Evolutionary conservation across 164 flowering plant genomes (phyloP), one percentile per base, ranked within the genome.

Genomic region (Sedum album): DNA sequence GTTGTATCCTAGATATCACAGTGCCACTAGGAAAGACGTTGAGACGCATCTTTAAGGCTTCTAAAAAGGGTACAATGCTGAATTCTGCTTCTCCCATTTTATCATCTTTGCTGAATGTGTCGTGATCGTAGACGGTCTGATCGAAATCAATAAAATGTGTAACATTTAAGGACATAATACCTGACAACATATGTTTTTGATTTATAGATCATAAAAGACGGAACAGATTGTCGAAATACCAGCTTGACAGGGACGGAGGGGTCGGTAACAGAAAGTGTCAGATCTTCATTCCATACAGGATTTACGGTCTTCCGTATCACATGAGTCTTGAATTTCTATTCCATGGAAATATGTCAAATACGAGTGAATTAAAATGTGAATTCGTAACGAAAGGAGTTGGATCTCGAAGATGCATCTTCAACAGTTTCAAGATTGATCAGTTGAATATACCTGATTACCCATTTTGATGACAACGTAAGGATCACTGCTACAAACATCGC

Each of bases 51-150:
- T 70, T 81, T n/a, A 81, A 71, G 7, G 82, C 88, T 68, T 87
- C 90, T 7, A 86, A 5, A 36, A 86, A 79, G 0, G 81, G 77
- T n/a, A 57, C 49, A 23, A 91, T 82, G 61, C 82, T 81, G 30
- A 91, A 79, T 66, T 85, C 90, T 2, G 91, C 90, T 20, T 85
- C 89, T 14, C 96, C 96, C 94, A 90, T 90, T 73, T 75, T 79
- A 78, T 90, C 96, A 70, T 91, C 95, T 9, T 51, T 67, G 46
- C 71, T 78, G 78, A 91, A 87, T 31, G 74, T 79, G 68, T 90
- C 94, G 46, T 67, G 71, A 77, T 88, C 94, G 48, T 79, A 90
- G 11, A 90, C 94, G 25, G 35, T 10, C 96, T 90, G 48, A 44
- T 13, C 48, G 7, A 44, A 14, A 44, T 86, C 75, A 78, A 55